A percentile compares a stretch with the other conserved stretches of the same genome.
Conservation (phyloP, 78 protist species). For the Dictyostelium capitatum region DNA sequence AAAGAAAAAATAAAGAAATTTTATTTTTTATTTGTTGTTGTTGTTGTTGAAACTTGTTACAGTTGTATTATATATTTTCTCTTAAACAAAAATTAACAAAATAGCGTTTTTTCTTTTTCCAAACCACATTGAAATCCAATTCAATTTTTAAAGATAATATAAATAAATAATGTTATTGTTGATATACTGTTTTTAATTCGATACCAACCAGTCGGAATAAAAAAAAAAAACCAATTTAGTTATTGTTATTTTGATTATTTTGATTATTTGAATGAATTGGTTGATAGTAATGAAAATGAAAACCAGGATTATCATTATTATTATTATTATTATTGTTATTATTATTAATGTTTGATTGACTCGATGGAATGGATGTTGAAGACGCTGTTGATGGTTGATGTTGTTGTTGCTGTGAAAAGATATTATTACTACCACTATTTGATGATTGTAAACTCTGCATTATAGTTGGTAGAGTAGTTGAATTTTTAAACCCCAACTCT, state of each 20-base stretch:
- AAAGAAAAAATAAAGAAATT: too few relatives aligned
- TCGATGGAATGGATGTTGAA: conserved; percentile 25
- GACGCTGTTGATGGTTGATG: not conserved
- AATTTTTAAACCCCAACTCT: too few relatives aligned
- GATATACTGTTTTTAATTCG: not conserved
- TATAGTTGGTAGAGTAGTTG: not conserved
- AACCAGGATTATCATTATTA: not conserved
- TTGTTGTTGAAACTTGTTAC: too few relatives aligned
- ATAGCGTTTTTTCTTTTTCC: too few relatives aligned
- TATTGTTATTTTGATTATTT: conserved; percentile 3
- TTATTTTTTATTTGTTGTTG: too few relatives aligned
- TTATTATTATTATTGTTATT: too few relatives aligned
- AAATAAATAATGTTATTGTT: not conserved
- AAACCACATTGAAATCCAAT: not conserved
- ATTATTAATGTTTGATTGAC: not conserved
- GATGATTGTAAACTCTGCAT: conserved; percentile 16
- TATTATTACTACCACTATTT: not conserved
- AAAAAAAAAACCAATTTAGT: not conserved
- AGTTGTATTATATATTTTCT: too few relatives aligned
- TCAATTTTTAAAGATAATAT: not conserved
- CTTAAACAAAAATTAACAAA: too few relatives aligned
- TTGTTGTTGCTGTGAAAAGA: not conserved
- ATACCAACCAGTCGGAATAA: conserved; percentile 18
- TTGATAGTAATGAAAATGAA: conserved; percentile 51
- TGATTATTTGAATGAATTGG: conserved; percentile 36